A percentile compares a stretch with the other conserved stretches of the same genome.
These are phyloP conservation scores for Quercus variabilis DNA, from an alignment of 306 rosid genomes.

Conservation along the genomic window DNA sequence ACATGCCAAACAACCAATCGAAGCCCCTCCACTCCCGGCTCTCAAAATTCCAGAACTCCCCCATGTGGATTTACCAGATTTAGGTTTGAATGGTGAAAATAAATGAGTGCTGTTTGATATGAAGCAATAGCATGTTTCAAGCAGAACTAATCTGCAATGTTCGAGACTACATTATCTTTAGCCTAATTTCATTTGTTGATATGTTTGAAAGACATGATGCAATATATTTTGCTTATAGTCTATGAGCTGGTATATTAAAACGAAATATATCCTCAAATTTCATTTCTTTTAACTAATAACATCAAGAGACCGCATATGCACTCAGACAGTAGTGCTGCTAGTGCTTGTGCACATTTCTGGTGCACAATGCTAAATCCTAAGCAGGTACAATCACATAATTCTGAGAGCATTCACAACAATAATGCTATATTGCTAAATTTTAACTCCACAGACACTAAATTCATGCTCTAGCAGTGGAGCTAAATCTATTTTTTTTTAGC, in stretches of 20 bases:
- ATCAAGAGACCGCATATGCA: no score
- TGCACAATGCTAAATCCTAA: no score
- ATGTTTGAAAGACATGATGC: background rate
- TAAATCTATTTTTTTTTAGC: no score
- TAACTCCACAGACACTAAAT: no score
- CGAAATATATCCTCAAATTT: no score
- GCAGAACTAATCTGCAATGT: background rate
- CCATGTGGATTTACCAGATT: slow-evolving; percentile 24
- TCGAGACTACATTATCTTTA: background rate
- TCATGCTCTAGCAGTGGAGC: no score
- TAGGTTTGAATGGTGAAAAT: slow-evolving; percentile 5
- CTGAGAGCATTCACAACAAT: no score
- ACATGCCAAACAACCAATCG: background rate
- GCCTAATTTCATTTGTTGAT: background rate
- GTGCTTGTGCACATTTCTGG: no score
- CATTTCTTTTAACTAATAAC: no score
- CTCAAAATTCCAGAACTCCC: slow-evolving; percentile 43
- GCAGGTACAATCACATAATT: no score
- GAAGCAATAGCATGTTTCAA: background rate
- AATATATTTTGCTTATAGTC: background rate
- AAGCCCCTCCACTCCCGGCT: slow-evolving; percentile 31
- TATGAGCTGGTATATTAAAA: background rate
- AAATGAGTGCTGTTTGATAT: slow-evolving; percentile 12
- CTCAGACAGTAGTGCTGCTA: no score
- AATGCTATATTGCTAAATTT: no score